Evolutionary conservation across 2,329 filamentous ascomycete genomes (phyloP), one percentile per base, ranked within the genome.

Genomic region (Talaromyces sp.): DNA sequence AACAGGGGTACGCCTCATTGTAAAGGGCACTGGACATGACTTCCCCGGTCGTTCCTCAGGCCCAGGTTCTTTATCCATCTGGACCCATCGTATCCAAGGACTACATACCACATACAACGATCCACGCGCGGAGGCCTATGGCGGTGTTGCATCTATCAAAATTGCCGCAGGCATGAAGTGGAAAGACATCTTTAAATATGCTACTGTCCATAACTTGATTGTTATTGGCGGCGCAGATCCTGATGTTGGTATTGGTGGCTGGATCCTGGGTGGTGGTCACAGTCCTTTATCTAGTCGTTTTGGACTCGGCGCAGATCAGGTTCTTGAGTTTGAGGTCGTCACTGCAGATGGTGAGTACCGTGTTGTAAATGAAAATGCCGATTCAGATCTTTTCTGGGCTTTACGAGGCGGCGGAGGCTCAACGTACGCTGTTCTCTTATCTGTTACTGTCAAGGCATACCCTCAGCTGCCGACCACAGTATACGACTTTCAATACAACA

Each of bases 161-260:
- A 38, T 61, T 27, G 59, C 53, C 21, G 14, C 55, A 19, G 59
- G 59, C 27, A 38, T 58, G 10, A 50, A 58, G 17, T 55, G 43
- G 46, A 50, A 41, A 13, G 59, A 61, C n/a, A 43, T 58, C 7
- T 58, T 55, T 9, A 1, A 61, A 10, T 19, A 35, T 5, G 78
- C 83, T 0, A 72, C 80, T 58, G 65, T 73, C 1, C 65, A 76
- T 59, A 78, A 80, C 54, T 70, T 83, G n/a, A 77, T 77, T 1
- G 72, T 86, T 4, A 80, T 88, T 0, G 82, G 81, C 1, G 86
- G 85, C 1, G 79, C 79, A 27, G 49, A 55, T 14, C 17, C 29
- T 5, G 82, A 80, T 0, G 84, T 88, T 4, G 85, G 84, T 1
- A 65, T 85, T 13, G 86, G 86, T 17, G 86, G 86, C 1, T 88